Conservation (phyloP, 805 yeast genomes). For the Limtongia smithiae region DNA sequence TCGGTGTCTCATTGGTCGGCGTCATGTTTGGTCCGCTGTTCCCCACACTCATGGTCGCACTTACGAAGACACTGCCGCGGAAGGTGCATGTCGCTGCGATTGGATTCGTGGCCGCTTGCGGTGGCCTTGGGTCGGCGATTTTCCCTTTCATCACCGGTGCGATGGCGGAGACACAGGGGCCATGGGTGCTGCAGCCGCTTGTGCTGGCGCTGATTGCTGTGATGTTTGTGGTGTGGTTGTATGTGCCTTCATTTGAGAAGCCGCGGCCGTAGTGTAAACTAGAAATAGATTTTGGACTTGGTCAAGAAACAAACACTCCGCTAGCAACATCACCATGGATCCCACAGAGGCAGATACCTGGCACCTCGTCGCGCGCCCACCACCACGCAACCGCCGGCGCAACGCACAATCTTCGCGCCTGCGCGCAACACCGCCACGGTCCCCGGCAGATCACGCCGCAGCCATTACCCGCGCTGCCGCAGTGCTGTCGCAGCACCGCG, state of each 20-base stretch:
- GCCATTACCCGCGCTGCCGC: neutral
- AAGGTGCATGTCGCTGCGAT: constrained; percentile 61
- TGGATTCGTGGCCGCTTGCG: constrained; percentile 72
- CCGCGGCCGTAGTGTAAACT: no score
- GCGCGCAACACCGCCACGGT: constrained; percentile 3
- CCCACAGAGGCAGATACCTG: no score
- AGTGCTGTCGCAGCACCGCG: constrained; percentile 1
- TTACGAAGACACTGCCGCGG: constrained; percentile 59
- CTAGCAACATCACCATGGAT: no score
- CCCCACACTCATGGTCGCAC: constrained; percentile 67
- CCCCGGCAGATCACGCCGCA: constrained; percentile 2
- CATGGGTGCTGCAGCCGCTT: constrained; percentile 25
- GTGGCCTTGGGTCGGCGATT: constrained; percentile 80
- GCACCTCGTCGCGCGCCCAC: no score
- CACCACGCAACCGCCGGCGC: constrained; percentile 4
- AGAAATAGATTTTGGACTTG: no score
- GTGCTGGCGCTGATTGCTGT: constrained; percentile 14
- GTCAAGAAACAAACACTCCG: no score
- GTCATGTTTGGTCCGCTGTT: constrained; percentile 65
- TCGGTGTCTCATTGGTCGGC: constrained; percentile 51
- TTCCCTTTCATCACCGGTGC: constrained; percentile 64
- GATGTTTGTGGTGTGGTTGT: constrained; percentile 20
- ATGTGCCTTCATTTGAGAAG: constrained; percentile 12
- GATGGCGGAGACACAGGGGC: constrained; percentile 35
- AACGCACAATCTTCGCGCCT: constrained; percentile 17